phyloP scores from a whole-genome alignment of 139 green algal species.

The Haematococcus lacustris region DNA sequence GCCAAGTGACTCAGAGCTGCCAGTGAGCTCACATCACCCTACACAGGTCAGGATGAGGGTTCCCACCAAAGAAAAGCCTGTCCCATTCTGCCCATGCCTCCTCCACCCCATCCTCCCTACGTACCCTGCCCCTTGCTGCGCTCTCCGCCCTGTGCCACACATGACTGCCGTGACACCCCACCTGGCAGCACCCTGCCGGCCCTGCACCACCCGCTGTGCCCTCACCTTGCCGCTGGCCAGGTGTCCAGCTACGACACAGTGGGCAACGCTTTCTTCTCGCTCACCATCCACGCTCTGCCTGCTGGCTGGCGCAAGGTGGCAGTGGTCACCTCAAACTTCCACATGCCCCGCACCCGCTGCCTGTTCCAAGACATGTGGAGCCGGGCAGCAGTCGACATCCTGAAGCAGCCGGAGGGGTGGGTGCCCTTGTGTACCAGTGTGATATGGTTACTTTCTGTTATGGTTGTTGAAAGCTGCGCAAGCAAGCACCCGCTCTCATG shows the following conservation, averaged over 20 bases:
- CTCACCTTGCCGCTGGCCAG: not conserved
- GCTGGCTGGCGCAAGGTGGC: constrained; percentile 50
- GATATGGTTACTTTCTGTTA: no score
- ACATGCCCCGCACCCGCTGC: not conserved
- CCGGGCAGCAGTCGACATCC: not conserved
- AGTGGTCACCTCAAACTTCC: constrained; percentile 5
- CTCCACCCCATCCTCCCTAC: not conserved
- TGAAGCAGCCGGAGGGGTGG: not conserved
- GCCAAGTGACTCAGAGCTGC: no score
- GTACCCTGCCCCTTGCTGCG: not conserved
- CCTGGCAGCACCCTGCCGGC: not conserved
- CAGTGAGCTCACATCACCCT: no score
- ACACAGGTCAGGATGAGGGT: not conserved
- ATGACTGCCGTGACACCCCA: not conserved
- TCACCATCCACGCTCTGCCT: constrained; percentile 72
- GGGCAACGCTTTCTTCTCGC: constrained; percentile 77
- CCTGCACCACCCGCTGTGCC: not conserved
- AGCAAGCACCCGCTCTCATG: no score
- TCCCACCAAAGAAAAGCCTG: not conserved
- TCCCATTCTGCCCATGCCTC: not conserved
- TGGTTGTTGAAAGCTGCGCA: no score
- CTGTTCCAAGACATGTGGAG: not conserved
- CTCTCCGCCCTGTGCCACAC: not conserved
- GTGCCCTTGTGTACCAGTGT: no score
- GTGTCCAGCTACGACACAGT: constrained; percentile 70